A percentile compares a stretch with the other conserved stretches of the same genome.
Conservation (phyloP, 2,329 filamentous ascomycete species). For the Colletotrichum sp. region DNA sequence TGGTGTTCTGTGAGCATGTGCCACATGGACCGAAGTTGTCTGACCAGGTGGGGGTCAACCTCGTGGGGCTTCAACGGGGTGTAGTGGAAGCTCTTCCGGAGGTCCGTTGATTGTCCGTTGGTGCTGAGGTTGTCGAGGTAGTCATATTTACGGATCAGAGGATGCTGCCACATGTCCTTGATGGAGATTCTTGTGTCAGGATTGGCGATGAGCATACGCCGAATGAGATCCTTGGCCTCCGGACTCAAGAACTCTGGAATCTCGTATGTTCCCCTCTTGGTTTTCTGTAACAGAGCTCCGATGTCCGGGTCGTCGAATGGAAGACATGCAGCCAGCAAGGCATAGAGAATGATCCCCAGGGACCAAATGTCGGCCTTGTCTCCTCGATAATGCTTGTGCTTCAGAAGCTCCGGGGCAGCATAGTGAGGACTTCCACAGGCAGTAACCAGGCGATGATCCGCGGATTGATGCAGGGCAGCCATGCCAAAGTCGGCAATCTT, state of each 20-base stretch:
- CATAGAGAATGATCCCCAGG: constrained; percentile 87
- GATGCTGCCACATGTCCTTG: constrained; percentile 83
- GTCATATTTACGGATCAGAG: constrained; percentile 84
- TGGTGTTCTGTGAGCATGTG: constrained; percentile 80
- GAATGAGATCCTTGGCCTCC: constrained; percentile 80
- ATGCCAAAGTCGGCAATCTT: constrained; percentile 99
- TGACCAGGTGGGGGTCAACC: constrained; percentile 81
- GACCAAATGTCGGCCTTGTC: constrained; percentile 95
- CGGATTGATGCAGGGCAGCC: constrained; percentile 87
- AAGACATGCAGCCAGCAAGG: constrained; percentile 81
- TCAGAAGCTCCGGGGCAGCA: constrained; percentile 89
- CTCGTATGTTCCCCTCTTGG: constrained; percentile 63
- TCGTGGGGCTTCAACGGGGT: constrained; percentile 65
- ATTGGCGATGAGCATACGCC: constrained; percentile 78
- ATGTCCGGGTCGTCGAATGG: constrained; percentile 79
- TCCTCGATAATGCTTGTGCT: constrained; percentile 78
- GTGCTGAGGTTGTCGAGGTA: constrained; percentile 72
- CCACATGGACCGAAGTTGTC: constrained; percentile 90
- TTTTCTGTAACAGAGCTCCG: constrained; percentile 64
- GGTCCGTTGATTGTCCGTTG: constrained; percentile 56
- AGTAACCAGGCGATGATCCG: constrained; percentile 79
- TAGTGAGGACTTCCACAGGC: constrained; percentile 98
- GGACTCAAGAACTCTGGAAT: constrained; percentile 67
- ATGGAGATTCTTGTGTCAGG: constrained; percentile 82
- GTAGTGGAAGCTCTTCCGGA: constrained; percentile 66